Evolutionary conservation across 768 basidiomycete species (phyloP).

Genomic region (Pleurotus pulmonarius): DNA sequence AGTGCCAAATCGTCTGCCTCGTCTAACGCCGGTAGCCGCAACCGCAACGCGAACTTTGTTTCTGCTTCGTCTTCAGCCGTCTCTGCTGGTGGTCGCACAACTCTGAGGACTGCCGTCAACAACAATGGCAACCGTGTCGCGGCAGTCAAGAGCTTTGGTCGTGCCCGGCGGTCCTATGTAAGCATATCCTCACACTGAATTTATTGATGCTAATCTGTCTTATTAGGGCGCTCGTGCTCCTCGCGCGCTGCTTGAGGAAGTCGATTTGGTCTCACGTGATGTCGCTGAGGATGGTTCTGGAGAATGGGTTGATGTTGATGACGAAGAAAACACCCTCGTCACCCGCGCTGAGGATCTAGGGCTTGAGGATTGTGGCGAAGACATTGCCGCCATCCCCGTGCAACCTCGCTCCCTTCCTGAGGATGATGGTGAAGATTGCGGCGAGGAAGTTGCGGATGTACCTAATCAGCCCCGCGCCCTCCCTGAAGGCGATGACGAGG

Average conservation of each 20-base stretch:
- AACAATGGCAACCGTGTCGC: conserved; percentile 5
- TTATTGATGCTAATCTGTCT: background rate
- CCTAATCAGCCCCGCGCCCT: background rate
- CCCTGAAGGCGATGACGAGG: background rate
- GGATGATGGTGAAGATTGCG: background rate
- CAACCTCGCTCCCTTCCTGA: background rate
- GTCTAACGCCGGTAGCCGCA: background rate
- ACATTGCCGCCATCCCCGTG: background rate
- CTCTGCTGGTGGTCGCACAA: background rate
- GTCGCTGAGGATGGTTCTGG: background rate
- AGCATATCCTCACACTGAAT: background rate
- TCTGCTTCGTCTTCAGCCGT: conserved; percentile 1
- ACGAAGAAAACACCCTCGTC: background rate
- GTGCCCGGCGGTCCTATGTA: background rate
- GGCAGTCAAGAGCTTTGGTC: conserved; percentile 3
- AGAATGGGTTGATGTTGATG: background rate
- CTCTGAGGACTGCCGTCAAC: conserved; percentile 6
- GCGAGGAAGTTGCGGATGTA: background rate
- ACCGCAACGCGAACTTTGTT: conserved; percentile 5
- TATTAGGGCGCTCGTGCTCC: conserved; percentile 2
- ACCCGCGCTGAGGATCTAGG: background rate
- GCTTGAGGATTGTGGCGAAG: background rate
- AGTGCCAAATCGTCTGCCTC: background rate
- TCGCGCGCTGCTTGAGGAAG: background rate
- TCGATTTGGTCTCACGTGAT: background rate